Conservation (phyloP, 2,329 filamentous ascomycete species). For the Phaeophleospora eucalypticola region DNA sequence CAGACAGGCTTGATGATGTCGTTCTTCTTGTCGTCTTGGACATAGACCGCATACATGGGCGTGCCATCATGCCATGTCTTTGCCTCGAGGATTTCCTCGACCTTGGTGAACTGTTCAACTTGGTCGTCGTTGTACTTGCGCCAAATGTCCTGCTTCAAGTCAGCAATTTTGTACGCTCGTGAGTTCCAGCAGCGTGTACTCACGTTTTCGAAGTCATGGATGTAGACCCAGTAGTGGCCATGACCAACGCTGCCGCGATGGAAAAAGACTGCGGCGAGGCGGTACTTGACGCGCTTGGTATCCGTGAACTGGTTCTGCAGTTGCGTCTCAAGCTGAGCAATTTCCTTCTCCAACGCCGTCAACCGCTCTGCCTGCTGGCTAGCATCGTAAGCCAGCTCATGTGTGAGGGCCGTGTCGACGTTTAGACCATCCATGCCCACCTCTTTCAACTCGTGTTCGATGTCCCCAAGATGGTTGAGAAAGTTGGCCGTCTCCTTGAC, state of each 20-base stretch:
- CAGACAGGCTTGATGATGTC: slow-evolving; percentile 49
- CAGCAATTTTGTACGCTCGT: neutral
- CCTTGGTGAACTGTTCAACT: slow-evolving; percentile 59
- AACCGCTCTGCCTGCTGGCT: slow-evolving; percentile 46
- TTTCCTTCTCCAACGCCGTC: slow-evolving; percentile 35
- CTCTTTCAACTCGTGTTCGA: slow-evolving; percentile 36
- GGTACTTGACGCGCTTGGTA: slow-evolving; percentile 66
- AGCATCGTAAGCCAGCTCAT: slow-evolving; percentile 44
- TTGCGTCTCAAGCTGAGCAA: slow-evolving; percentile 46
- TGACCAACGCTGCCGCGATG: slow-evolving; percentile 63
- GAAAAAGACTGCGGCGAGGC: slow-evolving; percentile 87
- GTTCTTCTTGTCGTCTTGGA: slow-evolving; percentile 63
- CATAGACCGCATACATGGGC: slow-evolving; percentile 79
- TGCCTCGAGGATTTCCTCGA: slow-evolving; percentile 63
- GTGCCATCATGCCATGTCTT: slow-evolving; percentile 62
- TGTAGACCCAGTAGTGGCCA: slow-evolving; percentile 97
- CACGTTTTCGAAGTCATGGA: slow-evolving; percentile 73
- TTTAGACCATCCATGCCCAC: slow-evolving; percentile 38
- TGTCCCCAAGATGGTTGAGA: slow-evolving; percentile 39
- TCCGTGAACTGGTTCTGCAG: slow-evolving; percentile 59
- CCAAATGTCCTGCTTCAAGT: slow-evolving; percentile 58
- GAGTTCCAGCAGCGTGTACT: neutral
- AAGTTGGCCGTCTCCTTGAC: slow-evolving; percentile 37
- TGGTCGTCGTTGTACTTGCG: slow-evolving; percentile 88
- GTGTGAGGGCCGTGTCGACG: slow-evolving; percentile 39